Evolutionary conservation across 2,329 filamentous ascomycete species (phyloP), one percentile per base, ranked within the genome.

Genomic region (Cladosporium velox): DNA sequence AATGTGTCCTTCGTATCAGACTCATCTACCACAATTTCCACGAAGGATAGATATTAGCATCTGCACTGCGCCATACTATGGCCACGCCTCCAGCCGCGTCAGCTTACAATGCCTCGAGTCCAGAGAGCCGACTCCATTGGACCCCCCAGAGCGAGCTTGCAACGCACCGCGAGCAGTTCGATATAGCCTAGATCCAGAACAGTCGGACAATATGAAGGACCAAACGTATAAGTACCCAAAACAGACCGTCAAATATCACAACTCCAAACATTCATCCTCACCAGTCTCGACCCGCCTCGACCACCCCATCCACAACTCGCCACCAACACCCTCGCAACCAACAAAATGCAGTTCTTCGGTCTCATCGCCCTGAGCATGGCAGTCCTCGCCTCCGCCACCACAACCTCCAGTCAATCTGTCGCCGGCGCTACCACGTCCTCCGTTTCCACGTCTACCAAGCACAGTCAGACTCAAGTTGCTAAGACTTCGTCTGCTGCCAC

Each of bases 311-410:
- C 8, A 32, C 30, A 54, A 15, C 18, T 54, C 51, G 14, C 26
- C 8, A 52, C 28, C 26, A 52, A 2, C 15, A 14, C 26, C 26
- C 14, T 18, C 26, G 2, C 15, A 2, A 30, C 26, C 3, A 18
- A 32, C 49, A 15, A 54, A 24, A 64, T 64, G 60, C 49, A 64
- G 28, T 55, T 64, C 30, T 55, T 38, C 8, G 15, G 30, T 18
- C 26, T 64, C 47, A 21, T 64, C 60, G 30, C 26, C 1, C 44
- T 55, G n/a, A 24, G 44, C 47, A 55, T 64, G 49, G 60, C 47
- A 38, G 60, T n/a, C 24, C 26, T 63, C 12, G 60, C 60, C 47
- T 6, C 60, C 41, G 60, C 60, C 24, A 51, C 60, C 12, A 51
- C 60, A 15, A 52, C 60, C 32, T 32, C 47, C 60, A 63, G 51